A percentile compares a stretch with the other conserved stretches of the same genome.
Conservation (phyloP, 345 rosid species). For the Citrus hindsii region DNA sequence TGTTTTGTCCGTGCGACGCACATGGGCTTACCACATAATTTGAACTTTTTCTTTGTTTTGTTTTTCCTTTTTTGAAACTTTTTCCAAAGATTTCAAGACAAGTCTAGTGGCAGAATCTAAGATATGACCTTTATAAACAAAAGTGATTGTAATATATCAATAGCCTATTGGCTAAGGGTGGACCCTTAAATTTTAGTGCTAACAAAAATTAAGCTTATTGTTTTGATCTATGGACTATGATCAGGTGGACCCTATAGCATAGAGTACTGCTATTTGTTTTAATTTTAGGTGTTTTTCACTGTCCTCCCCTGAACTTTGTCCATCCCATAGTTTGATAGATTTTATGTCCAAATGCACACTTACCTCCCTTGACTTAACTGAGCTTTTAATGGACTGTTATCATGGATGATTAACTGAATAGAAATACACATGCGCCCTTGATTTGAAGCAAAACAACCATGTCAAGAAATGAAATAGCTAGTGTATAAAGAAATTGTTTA, state of each 20-base stretch:
- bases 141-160: neutral
- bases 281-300: neutral
- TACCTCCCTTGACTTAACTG: no score
- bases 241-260: neutral
- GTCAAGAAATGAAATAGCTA: no score
- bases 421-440: no score
- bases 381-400: no score
- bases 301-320: no score
- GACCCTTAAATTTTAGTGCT: neutral
- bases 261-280: neutral
- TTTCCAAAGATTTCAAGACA: neutral
- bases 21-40: constrained; percentile 22
- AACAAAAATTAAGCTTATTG: neutral
- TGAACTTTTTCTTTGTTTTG: constrained; percentile 9
- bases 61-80: constrained; percentile 4
- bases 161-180: neutral
- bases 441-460: no score
- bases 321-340: no score
- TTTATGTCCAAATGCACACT: no score
- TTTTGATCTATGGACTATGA: neutral
- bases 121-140: neutral
- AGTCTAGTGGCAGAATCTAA: neutral
- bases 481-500: no score
- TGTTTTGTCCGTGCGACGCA: constrained; percentile 6
- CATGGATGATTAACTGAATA: no score